phyloP scores from a whole-genome alignment of 176 grass and related monocot species.

The Juncus effusus region DNA sequence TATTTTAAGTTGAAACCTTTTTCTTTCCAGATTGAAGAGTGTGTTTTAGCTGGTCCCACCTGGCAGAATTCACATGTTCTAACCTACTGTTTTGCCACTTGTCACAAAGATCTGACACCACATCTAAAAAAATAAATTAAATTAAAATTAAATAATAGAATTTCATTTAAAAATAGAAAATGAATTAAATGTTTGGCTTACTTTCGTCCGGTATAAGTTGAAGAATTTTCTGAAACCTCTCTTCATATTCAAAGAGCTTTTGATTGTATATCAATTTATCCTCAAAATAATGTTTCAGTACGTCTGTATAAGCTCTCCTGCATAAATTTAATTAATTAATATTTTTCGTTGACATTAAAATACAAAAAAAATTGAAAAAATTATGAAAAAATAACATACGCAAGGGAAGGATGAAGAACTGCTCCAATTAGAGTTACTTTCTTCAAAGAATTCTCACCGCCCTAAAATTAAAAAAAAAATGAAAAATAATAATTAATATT shows the following conservation, averaged over 20 bases:
- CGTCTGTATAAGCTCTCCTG: conserved; percentile 83
- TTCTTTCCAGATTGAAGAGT: conserved; percentile 78
- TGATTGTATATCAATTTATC: conserved; percentile 58
- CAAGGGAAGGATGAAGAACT: conserved; percentile 84
- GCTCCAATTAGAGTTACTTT: conserved; percentile 72
- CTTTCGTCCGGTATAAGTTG: conserved; percentile 82
- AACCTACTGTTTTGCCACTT: conserved; percentile 83
- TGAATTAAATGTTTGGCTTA: conserved; percentile 27
- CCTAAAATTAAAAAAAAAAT: conserved; percentile 38
- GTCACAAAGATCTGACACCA: conserved; percentile 67
- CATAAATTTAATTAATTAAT: conserved; percentile 15
- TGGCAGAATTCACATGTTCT: conserved; percentile 59
- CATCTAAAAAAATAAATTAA: conserved; percentile 46
- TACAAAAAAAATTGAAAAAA: conserved; percentile 10
- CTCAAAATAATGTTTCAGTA: conserved; percentile 76
- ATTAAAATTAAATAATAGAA: conserved; percentile 15
- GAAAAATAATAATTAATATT: conserved; percentile 13
- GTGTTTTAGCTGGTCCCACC: conserved; percentile 83
- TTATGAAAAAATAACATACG: conserved; percentile 36
- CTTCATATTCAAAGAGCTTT: conserved; percentile 67
- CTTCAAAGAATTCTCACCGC: conserved; percentile 68
- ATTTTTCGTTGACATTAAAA: neutral
- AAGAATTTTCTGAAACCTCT: conserved; percentile 79
- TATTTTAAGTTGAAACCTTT: conserved; percentile 48
- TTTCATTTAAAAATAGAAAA: neutral